Conservation (phyloP, 208 protist species). For the Trichomonas vaginalis region DNA sequence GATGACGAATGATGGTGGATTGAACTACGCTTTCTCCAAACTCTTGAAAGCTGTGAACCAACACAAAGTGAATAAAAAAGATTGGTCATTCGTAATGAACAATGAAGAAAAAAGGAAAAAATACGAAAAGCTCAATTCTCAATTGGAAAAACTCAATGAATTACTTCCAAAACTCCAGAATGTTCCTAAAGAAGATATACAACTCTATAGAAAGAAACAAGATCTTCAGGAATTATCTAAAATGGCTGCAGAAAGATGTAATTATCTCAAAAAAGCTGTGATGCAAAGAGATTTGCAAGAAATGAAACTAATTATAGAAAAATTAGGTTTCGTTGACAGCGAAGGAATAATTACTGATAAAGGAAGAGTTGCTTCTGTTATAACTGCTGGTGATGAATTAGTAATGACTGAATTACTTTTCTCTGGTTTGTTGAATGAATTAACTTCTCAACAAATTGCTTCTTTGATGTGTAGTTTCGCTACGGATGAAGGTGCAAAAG, state of each 20-base stretch:
- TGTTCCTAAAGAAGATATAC: background rate
- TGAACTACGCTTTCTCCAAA: background rate
- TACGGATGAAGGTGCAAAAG: background rate
- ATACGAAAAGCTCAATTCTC: background rate
- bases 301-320: background rate
- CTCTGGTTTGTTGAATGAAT: constrained; percentile 81
- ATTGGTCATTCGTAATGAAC: background rate
- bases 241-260: background rate
- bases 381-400: constrained; percentile 91
- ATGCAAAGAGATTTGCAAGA: background rate
- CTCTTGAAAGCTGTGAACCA: background rate
- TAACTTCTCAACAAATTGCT: constrained; percentile 27
- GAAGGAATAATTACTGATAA: background rate
- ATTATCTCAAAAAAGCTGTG: background rate
- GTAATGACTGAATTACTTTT: constrained; percentile 94
- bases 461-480: constrained; percentile 17
- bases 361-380: constrained; percentile 85
- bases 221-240: background rate
- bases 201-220: background rate
- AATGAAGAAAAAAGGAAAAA: background rate
- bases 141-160: background rate
- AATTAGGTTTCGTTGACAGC: background rate
- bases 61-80: background rate
- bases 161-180: background rate
- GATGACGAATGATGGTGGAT: background rate